Percentiles rank a stretch among this genome's conserved stretches.
These are phyloP conservation scores for Sodiomyces alkalinus DNA, from an alignment of 2,329 filamentous ascomycete species.

Conservation along the genomic window DNA sequence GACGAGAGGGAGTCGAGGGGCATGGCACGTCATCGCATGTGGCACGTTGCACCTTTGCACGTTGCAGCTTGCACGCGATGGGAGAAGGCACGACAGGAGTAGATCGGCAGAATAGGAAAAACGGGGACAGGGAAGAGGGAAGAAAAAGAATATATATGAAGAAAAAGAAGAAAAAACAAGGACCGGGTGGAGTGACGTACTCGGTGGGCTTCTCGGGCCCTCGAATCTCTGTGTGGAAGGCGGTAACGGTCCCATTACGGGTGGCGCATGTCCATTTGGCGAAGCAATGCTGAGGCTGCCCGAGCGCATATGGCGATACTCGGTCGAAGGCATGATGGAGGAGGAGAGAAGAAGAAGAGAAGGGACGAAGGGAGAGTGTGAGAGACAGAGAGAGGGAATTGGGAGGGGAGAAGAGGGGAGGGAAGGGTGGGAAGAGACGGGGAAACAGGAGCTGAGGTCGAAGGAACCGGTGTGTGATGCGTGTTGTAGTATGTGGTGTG, in stretches of 20 bases:
- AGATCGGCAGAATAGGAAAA: too few relatives aligned
- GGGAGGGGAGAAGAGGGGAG: too few relatives aligned
- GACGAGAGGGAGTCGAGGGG: constrained; percentile 1
- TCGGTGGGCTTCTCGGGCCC: constrained; percentile 47
- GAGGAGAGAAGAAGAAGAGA: constrained; percentile 1
- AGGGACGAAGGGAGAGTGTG: not conserved
- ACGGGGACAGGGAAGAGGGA: too few relatives aligned
- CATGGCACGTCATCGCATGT: constrained; percentile 1
- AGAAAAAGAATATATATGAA: too few relatives aligned
- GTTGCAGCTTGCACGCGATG: not conserved
- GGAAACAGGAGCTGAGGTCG: too few relatives aligned
- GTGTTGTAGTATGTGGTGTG: too few relatives aligned
- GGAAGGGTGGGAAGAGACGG: too few relatives aligned
- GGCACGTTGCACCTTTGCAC: not conserved
- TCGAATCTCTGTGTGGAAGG: constrained; percentile 32
- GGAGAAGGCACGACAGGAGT: constrained; percentile 2
- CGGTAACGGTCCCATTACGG: constrained; percentile 19
- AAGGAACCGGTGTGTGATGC: too few relatives aligned
- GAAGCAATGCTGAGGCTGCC: constrained; percentile 39
- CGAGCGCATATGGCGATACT: constrained; percentile 41
- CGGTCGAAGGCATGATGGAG: constrained; percentile 14
- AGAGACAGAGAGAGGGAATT: too few relatives aligned
- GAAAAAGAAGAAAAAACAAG: too few relatives aligned
- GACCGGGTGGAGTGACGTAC: constrained; percentile 35
- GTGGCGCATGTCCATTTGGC: constrained; percentile 14